Evolutionary conservation across 805 yeast genomes (phyloP).

Genomic region (Clavispora phyllophila): DNA sequence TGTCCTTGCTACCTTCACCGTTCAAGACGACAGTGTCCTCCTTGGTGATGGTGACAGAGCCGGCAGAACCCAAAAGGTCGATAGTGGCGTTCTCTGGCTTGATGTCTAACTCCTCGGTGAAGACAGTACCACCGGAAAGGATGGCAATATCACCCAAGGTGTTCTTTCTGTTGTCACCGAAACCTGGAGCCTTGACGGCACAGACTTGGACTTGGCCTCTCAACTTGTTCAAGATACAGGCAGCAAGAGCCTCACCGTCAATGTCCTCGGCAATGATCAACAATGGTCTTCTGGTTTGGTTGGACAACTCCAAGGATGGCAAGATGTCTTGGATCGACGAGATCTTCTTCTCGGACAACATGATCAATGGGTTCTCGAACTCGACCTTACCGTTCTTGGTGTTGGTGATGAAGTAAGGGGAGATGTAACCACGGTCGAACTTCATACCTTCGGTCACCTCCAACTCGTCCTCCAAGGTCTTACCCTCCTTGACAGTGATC

Average conservation of each 20-base stretch:
- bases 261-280: constrained; percentile 91
- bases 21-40: constrained; percentile 92
- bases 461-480: constrained; percentile 91
- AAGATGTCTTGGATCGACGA: constrained; percentile 84
- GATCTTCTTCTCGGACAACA: constrained; percentile 89
- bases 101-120: constrained; percentile 90
- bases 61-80: constrained; percentile 87
- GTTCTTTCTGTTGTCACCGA: constrained; percentile 98
- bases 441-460: constrained; percentile 98
- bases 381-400: constrained; percentile 90
- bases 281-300: constrained; percentile 89
- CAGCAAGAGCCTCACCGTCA: constrained; percentile 98
- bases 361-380: constrained; percentile 85
- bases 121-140: constrained; percentile 86
- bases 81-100: constrained; percentile 92
- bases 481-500: constrained; percentile 95
- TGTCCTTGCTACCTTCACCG: constrained; percentile 85
- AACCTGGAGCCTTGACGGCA: constrained; percentile 98
- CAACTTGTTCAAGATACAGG: constrained; percentile 92
- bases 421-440: constrained; percentile 95
- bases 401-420: constrained; percentile 94
- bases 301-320: constrained; percentile 90
- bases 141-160: constrained; percentile 93
- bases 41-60: constrained; percentile 87
- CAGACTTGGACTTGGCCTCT: constrained; percentile 98